A percentile compares a stretch with the other conserved stretches of the same genome.
Evolutionary conservation across 2,329 filamentous ascomycete genomes (phyloP).

Genomic region (Ascochyta clinopodiicola): DNA sequence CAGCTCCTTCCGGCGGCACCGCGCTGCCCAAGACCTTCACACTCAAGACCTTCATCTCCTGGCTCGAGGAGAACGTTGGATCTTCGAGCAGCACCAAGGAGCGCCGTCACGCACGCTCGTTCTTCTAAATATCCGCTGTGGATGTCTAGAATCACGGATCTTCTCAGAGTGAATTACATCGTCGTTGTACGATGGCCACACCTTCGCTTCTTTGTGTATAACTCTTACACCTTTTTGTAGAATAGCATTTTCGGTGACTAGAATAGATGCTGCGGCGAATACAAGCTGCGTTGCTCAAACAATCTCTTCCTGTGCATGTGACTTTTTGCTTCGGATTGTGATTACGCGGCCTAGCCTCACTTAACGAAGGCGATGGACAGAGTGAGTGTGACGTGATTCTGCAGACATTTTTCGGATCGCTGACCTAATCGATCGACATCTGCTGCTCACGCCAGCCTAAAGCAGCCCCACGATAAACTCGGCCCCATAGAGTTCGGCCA

Average conservation of each 20-base stretch:
- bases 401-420: too few relatives aligned
- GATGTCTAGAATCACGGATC: background rate
- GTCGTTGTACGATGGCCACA: slow-evolving; percentile 10
- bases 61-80: slow-evolving; percentile 37
- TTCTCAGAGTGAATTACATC: slow-evolving; percentile 7
- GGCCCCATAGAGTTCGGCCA: too few relatives aligned
- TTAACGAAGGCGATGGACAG: too few relatives aligned
- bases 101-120: slow-evolving; percentile 39
- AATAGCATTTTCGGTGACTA: slow-evolving; percentile 4
- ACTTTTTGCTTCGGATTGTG: too few relatives aligned
- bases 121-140: slow-evolving; percentile 24
- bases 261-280: background rate
- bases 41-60: slow-evolving; percentile 42
- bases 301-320: background rate
- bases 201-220: slow-evolving; percentile 11
- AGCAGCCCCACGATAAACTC: too few relatives aligned
- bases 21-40: slow-evolving; percentile 42
- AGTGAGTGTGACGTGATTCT: too few relatives aligned
- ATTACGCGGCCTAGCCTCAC: too few relatives aligned
- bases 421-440: too few relatives aligned
- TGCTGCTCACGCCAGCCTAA: too few relatives aligned
- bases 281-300: background rate
- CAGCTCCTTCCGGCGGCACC: slow-evolving; percentile 20
- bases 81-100: slow-evolving; percentile 25
- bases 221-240: slow-evolving; percentile 1